phyloP scores from a whole-genome alignment of 2,329 filamentous ascomycete species.

The Nectriaceae sp. region DNA sequence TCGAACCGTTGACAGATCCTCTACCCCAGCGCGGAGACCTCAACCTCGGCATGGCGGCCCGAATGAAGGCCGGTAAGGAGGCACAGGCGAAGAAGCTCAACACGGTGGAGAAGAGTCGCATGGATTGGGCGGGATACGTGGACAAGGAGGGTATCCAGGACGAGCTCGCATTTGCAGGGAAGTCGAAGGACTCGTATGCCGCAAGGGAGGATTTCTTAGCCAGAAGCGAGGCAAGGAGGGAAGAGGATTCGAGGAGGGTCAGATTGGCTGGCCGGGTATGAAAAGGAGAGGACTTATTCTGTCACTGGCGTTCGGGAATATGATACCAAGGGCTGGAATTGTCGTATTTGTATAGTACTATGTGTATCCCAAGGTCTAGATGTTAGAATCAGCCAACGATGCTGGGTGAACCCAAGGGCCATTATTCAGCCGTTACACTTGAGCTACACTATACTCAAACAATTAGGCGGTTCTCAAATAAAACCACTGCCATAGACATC shows the following conservation, averaged over 20 bases:
- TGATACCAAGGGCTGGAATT: slow-evolving; percentile 26
- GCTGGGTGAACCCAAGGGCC: no score
- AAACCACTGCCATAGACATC: no score
- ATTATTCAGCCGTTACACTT: no score
- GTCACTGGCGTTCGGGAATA: slow-evolving; percentile 24
- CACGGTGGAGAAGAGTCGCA: slow-evolving; percentile 70
- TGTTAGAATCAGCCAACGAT: no score
- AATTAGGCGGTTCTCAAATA: no score
- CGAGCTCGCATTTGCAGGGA: slow-evolving; percentile 65
- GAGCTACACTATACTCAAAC: no score
- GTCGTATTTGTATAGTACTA: neutral
- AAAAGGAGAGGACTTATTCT: slow-evolving; percentile 6
- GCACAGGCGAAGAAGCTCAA: slow-evolving; percentile 65
- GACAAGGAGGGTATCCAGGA: slow-evolving; percentile 72
- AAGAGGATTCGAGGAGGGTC: slow-evolving; percentile 59
- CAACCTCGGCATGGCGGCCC: slow-evolving; percentile 55
- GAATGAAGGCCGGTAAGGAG: slow-evolving; percentile 49
- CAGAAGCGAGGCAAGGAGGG: slow-evolving; percentile 62
- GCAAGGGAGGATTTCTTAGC: slow-evolving; percentile 66
- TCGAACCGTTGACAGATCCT: slow-evolving; percentile 57
- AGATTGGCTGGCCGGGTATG: slow-evolving; percentile 45
- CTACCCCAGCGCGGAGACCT: slow-evolving; percentile 54
- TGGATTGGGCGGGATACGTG: slow-evolving; percentile 74
- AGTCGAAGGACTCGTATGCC: slow-evolving; percentile 64
- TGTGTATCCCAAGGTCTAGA: no score